Conservation (phyloP, 2,329 filamentous ascomycete species). For the Kalaharituber pfeilii region DNA sequence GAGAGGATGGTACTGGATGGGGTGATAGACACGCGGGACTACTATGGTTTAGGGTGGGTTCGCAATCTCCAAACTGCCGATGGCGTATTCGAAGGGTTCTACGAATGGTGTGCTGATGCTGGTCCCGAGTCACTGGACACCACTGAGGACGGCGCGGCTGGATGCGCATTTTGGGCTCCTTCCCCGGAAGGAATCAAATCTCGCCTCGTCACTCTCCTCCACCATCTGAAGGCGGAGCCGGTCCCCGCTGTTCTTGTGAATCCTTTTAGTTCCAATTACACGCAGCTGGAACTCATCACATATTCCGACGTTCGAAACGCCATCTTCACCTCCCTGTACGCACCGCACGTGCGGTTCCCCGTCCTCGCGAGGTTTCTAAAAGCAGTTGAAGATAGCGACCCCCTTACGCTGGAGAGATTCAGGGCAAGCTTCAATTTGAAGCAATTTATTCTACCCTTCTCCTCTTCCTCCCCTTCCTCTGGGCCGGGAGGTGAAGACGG, state of each 20-base stretch:
- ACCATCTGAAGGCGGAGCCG: constrained; percentile 29
- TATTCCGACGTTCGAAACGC: constrained; percentile 23
- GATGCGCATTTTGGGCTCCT: background rate
- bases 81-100: constrained; percentile 22
- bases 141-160: background rate
- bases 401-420: constrained; percentile 28
- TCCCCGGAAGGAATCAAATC: constrained; percentile 12
- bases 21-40: constrained; percentile 24
- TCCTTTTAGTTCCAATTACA: constrained; percentile 24
- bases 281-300: constrained; percentile 7
- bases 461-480: constrained; percentile 24
- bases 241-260: constrained; percentile 28
- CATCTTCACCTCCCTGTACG: constrained; percentile 23
- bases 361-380: constrained; percentile 29
- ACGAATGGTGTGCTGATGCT: constrained; percentile 21
- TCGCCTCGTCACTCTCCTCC: constrained; percentile 30
- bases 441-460: constrained; percentile 10
- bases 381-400: constrained; percentile 29
- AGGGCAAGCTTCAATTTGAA: background rate
- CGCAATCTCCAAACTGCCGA: constrained; percentile 29
- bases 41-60: constrained; percentile 25
- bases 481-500: constrained; percentile 18
- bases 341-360: constrained; percentile 25
- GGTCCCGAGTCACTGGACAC: constrained; percentile 25
- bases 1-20: constrained; percentile 37